Evolutionary conservation across 2,329 filamentous ascomycete genomes (phyloP).

Genomic region (Chrysoporthe puriensis): DNA sequence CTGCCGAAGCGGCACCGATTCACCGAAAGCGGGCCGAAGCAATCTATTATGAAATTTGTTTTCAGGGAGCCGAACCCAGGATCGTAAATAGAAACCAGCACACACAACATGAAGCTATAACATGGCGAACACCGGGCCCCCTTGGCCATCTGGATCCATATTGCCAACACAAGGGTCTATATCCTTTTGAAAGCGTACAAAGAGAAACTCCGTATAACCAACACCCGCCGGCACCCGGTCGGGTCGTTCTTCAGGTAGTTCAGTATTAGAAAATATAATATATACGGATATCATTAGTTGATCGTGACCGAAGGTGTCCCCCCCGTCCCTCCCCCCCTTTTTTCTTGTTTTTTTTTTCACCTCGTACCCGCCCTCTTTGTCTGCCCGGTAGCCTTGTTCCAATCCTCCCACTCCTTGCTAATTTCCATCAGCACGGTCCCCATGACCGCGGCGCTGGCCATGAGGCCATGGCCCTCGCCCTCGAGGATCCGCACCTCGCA

Average conservation of each 20-base stretch:
- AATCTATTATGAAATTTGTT: background rate
- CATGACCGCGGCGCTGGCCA: slow-evolving; percentile 95
- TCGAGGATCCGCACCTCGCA: slow-evolving; percentile 91
- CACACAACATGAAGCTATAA: background rate
- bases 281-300: slow-evolving; percentile 1
- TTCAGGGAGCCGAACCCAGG: no score
- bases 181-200: background rate
- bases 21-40: slow-evolving; percentile 1
- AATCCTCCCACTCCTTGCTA: slow-evolving; percentile 89
- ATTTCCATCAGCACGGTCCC: slow-evolving; percentile 93
- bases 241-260: background rate
- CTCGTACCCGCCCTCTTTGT: slow-evolving; percentile 19
- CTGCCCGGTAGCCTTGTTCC: slow-evolving; percentile 62
- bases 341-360: background rate
- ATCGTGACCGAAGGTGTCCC: background rate
- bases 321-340: background rate
- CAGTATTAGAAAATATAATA: background rate
- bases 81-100: background rate
- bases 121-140: background rate
- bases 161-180: no score
- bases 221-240: background rate
- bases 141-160: no score
- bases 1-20: slow-evolving; percentile 1
- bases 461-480: slow-evolving; percentile 90
- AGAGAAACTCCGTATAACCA: background rate